Conservation (phyloP, 1,284 basidiomycete species). For the Trichosporon ovoides region DNA sequence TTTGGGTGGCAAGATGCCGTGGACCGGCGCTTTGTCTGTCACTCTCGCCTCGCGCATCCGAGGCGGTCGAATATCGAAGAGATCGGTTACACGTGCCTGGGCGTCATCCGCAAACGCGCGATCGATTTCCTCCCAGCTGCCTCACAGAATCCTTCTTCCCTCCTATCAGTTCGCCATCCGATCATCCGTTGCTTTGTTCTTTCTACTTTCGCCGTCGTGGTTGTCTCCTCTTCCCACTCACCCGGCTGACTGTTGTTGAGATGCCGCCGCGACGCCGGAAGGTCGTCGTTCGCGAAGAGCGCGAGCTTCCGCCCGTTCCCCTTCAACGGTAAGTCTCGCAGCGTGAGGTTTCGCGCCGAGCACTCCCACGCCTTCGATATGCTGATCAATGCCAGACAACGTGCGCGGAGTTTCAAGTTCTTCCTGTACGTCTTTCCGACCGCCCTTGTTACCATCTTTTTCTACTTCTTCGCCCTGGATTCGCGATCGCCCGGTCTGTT, state of each 20-base stretch:
- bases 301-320: background rate
- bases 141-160: background rate
- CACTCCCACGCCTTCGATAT: background rate
- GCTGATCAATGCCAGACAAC: background rate
- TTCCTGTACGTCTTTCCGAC: constrained; percentile 1
- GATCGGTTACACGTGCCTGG: background rate
- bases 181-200: background rate
- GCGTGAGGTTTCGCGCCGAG: background rate
- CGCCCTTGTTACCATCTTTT: constrained; percentile 1
- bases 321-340: background rate
- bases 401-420: constrained; percentile 3
- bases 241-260: background rate
- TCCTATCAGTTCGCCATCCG: background rate
- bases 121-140: background rate
- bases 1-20: constrained; percentile 11
- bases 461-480: constrained; percentile 2
- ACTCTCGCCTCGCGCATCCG: no score
- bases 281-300: constrained; percentile 1
- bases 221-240: background rate
- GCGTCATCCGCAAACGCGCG: constrained; percentile 4
- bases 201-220: background rate
- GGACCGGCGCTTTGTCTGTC: no score
- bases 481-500: background rate
- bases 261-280: background rate
- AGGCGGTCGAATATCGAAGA: background rate